Percentiles rank a stretch among this genome's conserved stretches.
phyloP scores from a whole-genome alignment of 2,329 filamentous ascomycete genomes.

The Arthrobotrys entomopaga region DNA sequence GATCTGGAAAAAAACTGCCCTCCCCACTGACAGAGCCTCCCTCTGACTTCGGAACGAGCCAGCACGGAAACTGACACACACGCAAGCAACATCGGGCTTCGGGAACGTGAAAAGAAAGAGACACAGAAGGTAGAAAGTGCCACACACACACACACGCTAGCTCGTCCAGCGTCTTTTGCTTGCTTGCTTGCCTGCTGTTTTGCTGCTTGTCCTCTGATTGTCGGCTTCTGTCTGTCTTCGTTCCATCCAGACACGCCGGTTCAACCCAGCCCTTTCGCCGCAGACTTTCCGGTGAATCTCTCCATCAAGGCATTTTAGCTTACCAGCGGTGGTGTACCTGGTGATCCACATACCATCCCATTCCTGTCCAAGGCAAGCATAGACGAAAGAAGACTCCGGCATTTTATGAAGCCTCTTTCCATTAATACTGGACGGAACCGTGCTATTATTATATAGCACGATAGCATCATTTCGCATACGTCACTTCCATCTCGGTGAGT shows the following conservation, averaged over 20 bases:
- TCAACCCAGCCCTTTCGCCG: neutral
- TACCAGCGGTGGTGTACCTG: conserved; percentile 15
- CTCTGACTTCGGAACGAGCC: neutral
- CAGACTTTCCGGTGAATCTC: conserved; percentile 7
- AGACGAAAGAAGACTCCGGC: conserved; percentile 23
- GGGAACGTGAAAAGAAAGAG: conserved; percentile 6
- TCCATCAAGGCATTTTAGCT: conserved; percentile 52
- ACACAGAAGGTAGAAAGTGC: neutral
- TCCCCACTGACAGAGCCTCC: neutral
- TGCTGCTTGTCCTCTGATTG: no score
- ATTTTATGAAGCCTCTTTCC: neutral
- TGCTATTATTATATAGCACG: no score
- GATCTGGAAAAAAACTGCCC: conserved; percentile 9
- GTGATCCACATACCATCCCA: conserved; percentile 37
- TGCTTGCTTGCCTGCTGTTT: no score
- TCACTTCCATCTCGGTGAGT: conserved; percentile 38
- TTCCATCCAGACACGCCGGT: neutral
- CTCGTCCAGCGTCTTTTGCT: no score
- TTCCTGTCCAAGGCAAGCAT: conserved; percentile 50
- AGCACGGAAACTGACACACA: neutral
- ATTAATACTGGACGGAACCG: no score
- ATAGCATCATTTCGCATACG: neutral
- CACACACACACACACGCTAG: conserved; percentile 3
- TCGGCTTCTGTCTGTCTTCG: neutral
- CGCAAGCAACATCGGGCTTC: neutral